Evolutionary conservation across 495 filamentous ascomycete species (phyloP).

Genomic region (Hypoxylon rickii): DNA sequence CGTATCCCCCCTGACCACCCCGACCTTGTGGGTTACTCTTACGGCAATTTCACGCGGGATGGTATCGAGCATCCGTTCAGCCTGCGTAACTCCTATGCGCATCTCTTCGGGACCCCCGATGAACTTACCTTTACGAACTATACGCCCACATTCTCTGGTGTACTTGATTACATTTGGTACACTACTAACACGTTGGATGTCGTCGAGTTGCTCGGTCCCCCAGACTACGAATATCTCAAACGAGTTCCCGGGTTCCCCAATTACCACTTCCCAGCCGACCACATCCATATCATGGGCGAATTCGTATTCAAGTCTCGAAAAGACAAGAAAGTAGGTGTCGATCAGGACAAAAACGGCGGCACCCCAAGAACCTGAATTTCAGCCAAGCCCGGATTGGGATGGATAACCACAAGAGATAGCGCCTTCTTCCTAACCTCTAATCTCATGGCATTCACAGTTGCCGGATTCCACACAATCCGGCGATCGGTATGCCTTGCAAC

Average conservation of each 20-base stretch:
- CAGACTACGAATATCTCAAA: conserved; percentile 87
- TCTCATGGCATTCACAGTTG: not conserved
- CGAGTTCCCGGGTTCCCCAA: conserved; percentile 95
- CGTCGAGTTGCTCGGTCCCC: conserved; percentile 82
- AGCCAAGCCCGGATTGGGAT: not conserved
- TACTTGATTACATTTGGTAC: conserved; percentile 98
- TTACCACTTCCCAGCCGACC: conserved; percentile 96
- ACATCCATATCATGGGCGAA: conserved; percentile 89
- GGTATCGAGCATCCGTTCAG: conserved; percentile 95
- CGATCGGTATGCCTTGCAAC: conserved; percentile 8
- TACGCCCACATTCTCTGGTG: conserved; percentile 84
- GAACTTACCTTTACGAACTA: conserved; percentile 95
- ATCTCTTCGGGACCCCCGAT: conserved; percentile 65
- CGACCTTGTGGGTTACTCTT: conserved; percentile 71
- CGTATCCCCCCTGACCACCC: conserved; percentile 70
- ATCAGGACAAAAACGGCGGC: conserved; percentile 56
- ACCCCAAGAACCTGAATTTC: conserved; percentile 8
- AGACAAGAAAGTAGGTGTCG: conserved; percentile 69
- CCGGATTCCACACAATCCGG: conserved; percentile 2
- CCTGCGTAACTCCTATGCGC: conserved; percentile 82
- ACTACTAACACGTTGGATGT: conserved; percentile 89
- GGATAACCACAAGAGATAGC: not conserved
- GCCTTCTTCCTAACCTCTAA: not conserved
- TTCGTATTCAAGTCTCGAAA: conserved; percentile 87
- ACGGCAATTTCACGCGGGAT: conserved; percentile 88